A percentile compares a stretch with the other conserved stretches of the same genome.
Conservation (phyloP, 2,329 filamentous ascomycete species). For the Colletotrichum sp. region DNA sequence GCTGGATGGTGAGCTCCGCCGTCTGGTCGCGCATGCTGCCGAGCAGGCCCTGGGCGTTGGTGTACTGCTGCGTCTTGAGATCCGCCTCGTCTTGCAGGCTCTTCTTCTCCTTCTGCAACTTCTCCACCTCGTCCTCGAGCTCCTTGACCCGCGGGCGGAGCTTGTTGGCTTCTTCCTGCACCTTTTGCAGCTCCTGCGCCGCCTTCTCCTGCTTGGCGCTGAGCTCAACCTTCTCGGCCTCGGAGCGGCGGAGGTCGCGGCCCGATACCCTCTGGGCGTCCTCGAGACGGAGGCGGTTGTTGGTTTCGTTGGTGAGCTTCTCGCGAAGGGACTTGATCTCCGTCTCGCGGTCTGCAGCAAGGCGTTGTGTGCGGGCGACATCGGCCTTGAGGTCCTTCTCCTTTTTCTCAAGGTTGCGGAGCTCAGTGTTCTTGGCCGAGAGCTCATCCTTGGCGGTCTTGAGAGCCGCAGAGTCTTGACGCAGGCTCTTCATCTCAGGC, state of each 20-base stretch:
- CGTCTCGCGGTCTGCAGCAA: conserved; percentile 74
- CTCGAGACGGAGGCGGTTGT: conserved; percentile 74
- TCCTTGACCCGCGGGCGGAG: conserved; percentile 67
- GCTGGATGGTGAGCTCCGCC: conserved; percentile 85
- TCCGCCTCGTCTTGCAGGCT: conserved; percentile 79
- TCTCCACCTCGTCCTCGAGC: conserved; percentile 76
- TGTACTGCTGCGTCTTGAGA: conserved; percentile 84
- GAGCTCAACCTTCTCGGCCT: conserved; percentile 81
- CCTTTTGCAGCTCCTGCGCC: conserved; percentile 70
- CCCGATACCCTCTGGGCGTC: conserved; percentile 77
- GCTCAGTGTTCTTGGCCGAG: conserved; percentile 57
- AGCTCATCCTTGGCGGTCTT: conserved; percentile 80
- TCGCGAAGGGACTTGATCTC: conserved; percentile 82
- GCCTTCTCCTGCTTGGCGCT: conserved; percentile 76
- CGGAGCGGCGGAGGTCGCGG: conserved; percentile 78
- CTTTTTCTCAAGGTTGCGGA: conserved; percentile 79
- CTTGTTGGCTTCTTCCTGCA: conserved; percentile 75
- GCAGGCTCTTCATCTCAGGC: conserved; percentile 80
- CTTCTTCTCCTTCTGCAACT: conserved; percentile 71
- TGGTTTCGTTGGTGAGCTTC: conserved; percentile 77
- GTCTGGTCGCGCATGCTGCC: conserved; percentile 94
- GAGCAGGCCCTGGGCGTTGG: conserved; percentile 83
- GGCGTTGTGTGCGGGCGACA: conserved; percentile 71
- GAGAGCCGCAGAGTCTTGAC: conserved; percentile 77
- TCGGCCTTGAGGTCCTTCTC: conserved; percentile 85